A percentile compares a stretch with the other conserved stretches of the same genome.
These are phyloP conservation scores for Mycena venus DNA, from an alignment of 768 basidiomycete genomes.

Conservation along the genomic window DNA sequence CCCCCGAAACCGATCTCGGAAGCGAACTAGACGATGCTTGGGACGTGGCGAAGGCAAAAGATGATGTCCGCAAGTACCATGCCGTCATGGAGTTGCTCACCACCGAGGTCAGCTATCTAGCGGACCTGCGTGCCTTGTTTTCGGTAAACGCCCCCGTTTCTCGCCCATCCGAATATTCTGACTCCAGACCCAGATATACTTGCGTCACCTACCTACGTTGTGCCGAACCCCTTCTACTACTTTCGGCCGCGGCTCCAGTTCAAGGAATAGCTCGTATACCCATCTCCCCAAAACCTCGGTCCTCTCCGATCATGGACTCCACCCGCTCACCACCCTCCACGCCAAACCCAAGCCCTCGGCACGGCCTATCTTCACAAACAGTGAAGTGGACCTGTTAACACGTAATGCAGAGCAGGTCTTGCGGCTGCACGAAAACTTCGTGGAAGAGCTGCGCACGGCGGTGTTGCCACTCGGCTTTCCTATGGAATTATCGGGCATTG, in stretches of 20 bases:
- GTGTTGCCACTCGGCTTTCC: conserved; percentile 66
- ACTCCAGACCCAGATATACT: conserved; percentile 66
- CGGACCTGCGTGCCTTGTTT: conserved; percentile 83
- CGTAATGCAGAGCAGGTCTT: conserved; percentile 81
- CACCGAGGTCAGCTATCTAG: conserved; percentile 87
- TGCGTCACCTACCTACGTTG: conserved; percentile 68
- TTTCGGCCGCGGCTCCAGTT: conserved; percentile 51
- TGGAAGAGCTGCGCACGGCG: conserved; percentile 64
- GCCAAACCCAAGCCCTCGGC: conserved; percentile 45
- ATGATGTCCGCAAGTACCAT: conserved; percentile 70
- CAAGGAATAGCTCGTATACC: conserved; percentile 60
- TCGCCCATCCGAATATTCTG: conserved; percentile 11
- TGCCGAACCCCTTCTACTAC: conserved; percentile 58
- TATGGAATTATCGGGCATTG: conserved; percentile 44
- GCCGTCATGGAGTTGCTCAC: conserved; percentile 87
- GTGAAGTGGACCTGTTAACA: conserved; percentile 69
- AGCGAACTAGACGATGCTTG: conserved; percentile 29
- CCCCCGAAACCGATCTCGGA: conserved; percentile 11
- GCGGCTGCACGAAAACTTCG: conserved; percentile 75
- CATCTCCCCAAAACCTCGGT: conserved; percentile 44
- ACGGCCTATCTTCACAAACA: conserved; percentile 68
- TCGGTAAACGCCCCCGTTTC: conserved; percentile 60
- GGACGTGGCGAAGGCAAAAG: conserved; percentile 55
- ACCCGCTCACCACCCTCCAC: conserved; percentile 30
- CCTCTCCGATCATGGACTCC: conserved; percentile 40